phyloP scores from a whole-genome alignment of 768 basidiomycete species.

The Pulveroboletus sp. region DNA sequence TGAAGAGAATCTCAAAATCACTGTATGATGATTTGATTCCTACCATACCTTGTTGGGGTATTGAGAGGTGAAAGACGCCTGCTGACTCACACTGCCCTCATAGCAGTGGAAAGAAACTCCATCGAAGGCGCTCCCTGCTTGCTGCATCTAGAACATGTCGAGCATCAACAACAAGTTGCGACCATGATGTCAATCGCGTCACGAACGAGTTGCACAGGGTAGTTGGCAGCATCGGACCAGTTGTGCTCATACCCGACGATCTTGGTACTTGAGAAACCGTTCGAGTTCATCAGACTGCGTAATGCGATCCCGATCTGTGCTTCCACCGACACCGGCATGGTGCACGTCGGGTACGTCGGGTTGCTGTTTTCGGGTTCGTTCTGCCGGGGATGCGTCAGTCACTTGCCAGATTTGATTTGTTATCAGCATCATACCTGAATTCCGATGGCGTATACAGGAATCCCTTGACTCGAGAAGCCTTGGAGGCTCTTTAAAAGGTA shows the following conservation, averaged over 20 bases:
- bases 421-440: constrained; percentile 39
- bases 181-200: background rate
- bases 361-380: constrained; percentile 54
- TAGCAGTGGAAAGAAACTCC: constrained; percentile 78
- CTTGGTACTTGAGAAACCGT: constrained; percentile 55
- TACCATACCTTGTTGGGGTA: constrained; percentile 48
- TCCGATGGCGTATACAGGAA: constrained; percentile 57
- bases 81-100: constrained; percentile 47
- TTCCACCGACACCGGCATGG: constrained; percentile 50
- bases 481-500: constrained; percentile 72
- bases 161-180: background rate
- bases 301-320: constrained; percentile 56
- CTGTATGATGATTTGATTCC: background rate
- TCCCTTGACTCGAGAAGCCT: constrained; percentile 59
- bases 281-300: constrained; percentile 56
- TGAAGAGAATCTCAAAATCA: constrained; percentile 6
- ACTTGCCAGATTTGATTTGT: background rate
- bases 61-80: constrained; percentile 51
- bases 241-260: constrained; percentile 73
- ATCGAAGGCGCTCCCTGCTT: constrained; percentile 49
- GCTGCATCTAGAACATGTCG: constrained; percentile 44
- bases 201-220: constrained; percentile 54
- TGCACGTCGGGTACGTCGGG: constrained; percentile 64
- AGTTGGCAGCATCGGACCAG: constrained; percentile 62
- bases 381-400: constrained; percentile 29